A percentile compares a stretch with the other conserved stretches of the same genome.
phyloP scores from a whole-genome alignment of 495 filamentous ascomycete species.

The Staphylotrichum longicolle region DNA sequence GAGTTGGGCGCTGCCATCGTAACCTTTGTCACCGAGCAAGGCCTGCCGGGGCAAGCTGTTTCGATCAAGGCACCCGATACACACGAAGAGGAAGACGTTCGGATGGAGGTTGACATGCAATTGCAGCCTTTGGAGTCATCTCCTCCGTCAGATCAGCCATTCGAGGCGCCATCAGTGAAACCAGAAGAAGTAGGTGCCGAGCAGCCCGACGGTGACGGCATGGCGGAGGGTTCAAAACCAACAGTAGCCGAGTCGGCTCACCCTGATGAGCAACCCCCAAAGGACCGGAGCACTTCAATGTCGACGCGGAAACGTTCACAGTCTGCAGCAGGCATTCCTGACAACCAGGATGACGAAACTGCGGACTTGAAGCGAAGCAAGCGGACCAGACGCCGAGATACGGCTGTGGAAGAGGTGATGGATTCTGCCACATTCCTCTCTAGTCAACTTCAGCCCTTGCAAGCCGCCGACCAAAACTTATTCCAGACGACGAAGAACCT shows the following conservation, averaged over 20 bases:
- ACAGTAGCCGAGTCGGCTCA: constrained; percentile 10
- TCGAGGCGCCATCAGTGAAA: background rate
- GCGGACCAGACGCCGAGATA: constrained; percentile 75
- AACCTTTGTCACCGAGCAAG: constrained; percentile 31
- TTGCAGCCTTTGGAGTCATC: constrained; percentile 24
- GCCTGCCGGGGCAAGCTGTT: constrained; percentile 36
- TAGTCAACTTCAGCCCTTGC: constrained; percentile 64
- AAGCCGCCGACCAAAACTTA: constrained; percentile 71
- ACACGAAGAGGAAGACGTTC: constrained; percentile 36
- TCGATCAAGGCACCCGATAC: constrained; percentile 38
- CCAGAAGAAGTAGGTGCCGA: constrained; percentile 18
- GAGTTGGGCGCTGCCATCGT: constrained; percentile 44
- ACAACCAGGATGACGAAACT: constrained; percentile 54
- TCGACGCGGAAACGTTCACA: constrained; percentile 62
- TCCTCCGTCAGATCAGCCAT: background rate
- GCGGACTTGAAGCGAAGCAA: constrained; percentile 75
- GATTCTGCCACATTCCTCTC: constrained; percentile 70
- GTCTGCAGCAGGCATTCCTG: constrained; percentile 58
- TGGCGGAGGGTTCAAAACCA: constrained; percentile 13
- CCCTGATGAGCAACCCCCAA: constrained; percentile 26
- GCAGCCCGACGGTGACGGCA: constrained; percentile 15
- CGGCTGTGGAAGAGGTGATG: constrained; percentile 65
- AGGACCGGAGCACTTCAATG: constrained; percentile 34
- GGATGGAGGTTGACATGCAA: constrained; percentile 42
- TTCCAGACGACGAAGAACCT: constrained; percentile 67